Evolutionary conservation across 2,329 filamentous ascomycete species (phyloP).

Genomic region (Torrubiella hemipterigena): DNA sequence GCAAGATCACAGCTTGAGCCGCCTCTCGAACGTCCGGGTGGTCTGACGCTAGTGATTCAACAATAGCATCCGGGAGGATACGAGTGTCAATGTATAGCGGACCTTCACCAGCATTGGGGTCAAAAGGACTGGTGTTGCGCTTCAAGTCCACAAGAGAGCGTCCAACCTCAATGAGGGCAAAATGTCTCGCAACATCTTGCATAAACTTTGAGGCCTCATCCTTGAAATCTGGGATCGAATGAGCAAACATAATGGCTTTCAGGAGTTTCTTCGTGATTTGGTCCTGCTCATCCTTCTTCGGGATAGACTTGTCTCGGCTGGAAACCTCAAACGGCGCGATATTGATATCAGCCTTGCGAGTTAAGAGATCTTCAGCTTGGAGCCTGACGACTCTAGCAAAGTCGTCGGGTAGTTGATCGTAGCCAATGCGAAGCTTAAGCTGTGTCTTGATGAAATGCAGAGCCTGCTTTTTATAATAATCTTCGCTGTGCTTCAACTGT

Average conservation of each 20-base stretch:
- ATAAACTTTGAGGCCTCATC: conserved; percentile 65
- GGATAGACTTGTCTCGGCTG: conserved; percentile 69
- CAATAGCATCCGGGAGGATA: conserved; percentile 76
- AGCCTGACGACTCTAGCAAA: conserved; percentile 73
- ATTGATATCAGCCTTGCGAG: conserved; percentile 59
- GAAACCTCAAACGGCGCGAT: conserved; percentile 60
- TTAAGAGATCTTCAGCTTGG: conserved; percentile 75
- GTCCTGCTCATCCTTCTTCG: conserved; percentile 80
- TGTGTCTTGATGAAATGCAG: conserved; percentile 80
- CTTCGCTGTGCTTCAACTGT: conserved; percentile 53
- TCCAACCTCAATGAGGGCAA: conserved; percentile 81
- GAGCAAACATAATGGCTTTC: conserved; percentile 78
- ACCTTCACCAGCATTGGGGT: conserved; percentile 77
- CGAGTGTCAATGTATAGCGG: conserved; percentile 78
- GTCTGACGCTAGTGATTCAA: conserved; percentile 83
- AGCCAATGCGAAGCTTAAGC: conserved; percentile 80
- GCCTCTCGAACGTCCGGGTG: conserved; percentile 67
- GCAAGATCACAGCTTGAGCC: conserved; percentile 65
- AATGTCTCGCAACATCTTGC: conserved; percentile 74
- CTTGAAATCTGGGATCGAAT: conserved; percentile 70
- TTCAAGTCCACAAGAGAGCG: conserved; percentile 72
- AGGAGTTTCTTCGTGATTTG: conserved; percentile 71
- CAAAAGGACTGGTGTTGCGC: conserved; percentile 65
- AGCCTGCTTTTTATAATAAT: conserved; percentile 87
- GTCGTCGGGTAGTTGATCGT: conserved; percentile 81